phyloP scores from a whole-genome alignment of 345 rosid genomes.

The Citrus australasica region DNA sequence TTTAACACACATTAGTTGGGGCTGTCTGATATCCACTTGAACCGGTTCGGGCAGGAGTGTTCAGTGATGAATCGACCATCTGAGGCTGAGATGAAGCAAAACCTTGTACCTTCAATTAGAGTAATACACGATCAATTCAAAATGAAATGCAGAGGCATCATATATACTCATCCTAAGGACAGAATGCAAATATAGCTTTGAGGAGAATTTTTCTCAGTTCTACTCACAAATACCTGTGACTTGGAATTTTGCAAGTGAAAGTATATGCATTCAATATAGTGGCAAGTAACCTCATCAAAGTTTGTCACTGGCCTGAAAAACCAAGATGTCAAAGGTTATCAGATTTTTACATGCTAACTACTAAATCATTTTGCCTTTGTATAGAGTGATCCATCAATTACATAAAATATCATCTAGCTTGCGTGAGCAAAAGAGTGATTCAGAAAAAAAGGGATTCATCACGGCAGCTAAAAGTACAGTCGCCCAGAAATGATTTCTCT shows the following conservation, averaged over 20 bases:
- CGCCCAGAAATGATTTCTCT: neutral
- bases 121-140: conserved; percentile 2
- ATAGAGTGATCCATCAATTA: neutral
- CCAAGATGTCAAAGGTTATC: neutral
- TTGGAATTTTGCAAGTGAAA: conserved; percentile 55
- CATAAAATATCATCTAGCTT: neutral
- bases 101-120: conserved; percentile 29
- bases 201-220: neutral
- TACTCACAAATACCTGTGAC: conserved; percentile 42
- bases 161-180: neutral
- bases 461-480: neutral
- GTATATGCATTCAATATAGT: conserved; percentile 82
- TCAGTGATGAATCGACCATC: conserved; percentile 30
- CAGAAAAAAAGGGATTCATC: neutral
- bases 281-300: conserved; percentile 84
- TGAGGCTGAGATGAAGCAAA: conserved; percentile 39
- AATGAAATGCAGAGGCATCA: neutral
- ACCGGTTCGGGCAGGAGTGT: conserved; percentile 32
- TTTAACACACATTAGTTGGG: conserved; percentile 42
- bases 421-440: neutral
- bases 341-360: neutral
- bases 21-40: conserved; percentile 39
- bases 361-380: neutral
- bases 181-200: neutral
- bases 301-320: conserved; percentile 64